These are phyloP conservation scores for Diaporthe eres DNA, from an alignment of 2,329 filamentous ascomycete genomes.

Conservation along the genomic window DNA sequence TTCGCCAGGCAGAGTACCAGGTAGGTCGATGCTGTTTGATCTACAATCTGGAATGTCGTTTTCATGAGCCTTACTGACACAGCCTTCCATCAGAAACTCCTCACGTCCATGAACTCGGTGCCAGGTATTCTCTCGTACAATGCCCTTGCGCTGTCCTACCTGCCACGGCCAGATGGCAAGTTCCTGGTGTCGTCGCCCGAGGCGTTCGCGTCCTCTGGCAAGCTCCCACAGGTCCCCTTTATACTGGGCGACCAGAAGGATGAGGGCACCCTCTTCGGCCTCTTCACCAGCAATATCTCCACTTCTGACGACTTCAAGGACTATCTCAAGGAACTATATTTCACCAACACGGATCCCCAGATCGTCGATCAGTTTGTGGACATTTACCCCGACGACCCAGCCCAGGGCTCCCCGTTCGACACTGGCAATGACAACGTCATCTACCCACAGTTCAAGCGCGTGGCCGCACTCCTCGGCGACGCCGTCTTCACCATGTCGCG, in stretches of 20 bases:
- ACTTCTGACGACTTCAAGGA: conserved; percentile 69
- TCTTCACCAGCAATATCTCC: conserved; percentile 79
- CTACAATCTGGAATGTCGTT: not conserved
- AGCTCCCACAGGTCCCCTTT: conserved; percentile 63
- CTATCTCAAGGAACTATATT: conserved; percentile 75
- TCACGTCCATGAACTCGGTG: conserved; percentile 78
- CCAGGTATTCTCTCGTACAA: conserved; percentile 77
- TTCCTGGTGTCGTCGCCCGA: conserved; percentile 76
- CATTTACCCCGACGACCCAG: conserved; percentile 71
- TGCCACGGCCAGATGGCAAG: conserved; percentile 80
- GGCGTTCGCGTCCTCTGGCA: conserved; percentile 63
- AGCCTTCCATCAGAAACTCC: conserved; percentile 56
- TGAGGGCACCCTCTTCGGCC: conserved; percentile 81
- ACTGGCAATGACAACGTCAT: conserved; percentile 77
- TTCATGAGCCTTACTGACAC: not conserved
- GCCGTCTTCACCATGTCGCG: conserved; percentile 80
- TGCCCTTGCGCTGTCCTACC: conserved; percentile 79
- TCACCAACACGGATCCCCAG: conserved; percentile 65
- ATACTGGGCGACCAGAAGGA: conserved; percentile 83
- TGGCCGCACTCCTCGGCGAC: conserved; percentile 83
- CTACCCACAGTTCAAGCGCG: conserved; percentile 84
- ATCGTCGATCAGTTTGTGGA: conserved; percentile 70
- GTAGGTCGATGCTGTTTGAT: not conserved
- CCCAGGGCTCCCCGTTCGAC: conserved; percentile 79
- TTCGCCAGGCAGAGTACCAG: conserved; percentile 72